Evolutionary conservation across 495 filamentous ascomycete species (phyloP), one percentile per base, ranked within the genome.

Genomic region (Aspergillus asperescens): DNA sequence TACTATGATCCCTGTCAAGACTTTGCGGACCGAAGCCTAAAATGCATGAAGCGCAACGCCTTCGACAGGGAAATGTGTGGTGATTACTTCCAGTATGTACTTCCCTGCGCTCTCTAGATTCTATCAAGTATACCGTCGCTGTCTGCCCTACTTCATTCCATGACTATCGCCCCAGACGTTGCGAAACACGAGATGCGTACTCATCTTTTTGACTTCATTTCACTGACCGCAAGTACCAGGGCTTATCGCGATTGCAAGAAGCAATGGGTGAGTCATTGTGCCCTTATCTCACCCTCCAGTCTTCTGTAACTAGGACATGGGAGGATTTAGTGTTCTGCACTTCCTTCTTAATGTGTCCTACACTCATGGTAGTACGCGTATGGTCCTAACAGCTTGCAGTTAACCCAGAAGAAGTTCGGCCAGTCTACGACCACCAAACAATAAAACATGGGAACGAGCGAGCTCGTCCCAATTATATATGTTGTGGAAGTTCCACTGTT

Each of bases 1-100:
- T 96, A 84, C 70, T 88, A 89, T 61, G 92, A 97, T 62, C 92
- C 92, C 12, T 97, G 92, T 65, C 90, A 96, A 64, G 89, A 94
- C 50, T 90, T 88, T n/a, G 92, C 93, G n/a, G 69, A 81, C 40
- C 77, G 81, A 53, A 95, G 89, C 67, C 80, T 95, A 10, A 82
- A 79, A 62, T 97, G 92, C 70, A 75, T 97, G 67, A 83, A 88
- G 58, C 82, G 92, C 19, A 97, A 97, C 70, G 83, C 72, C 2
- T 89, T 82, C 16, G 89, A 96, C 65, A 79, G 83, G 47, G 77
- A 85, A n/a, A 84, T 96, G 81, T 97, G 92, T 62, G 70, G 71
- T 43, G 93, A 96, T 66, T 97, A 93, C 66, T 97, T 97, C 62
- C 87, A 95, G 91, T 96, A 62, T 32, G 69, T 62, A n/a, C 31